Percentiles rank a stretch among this genome's conserved stretches.
phyloP scores from a whole-genome alignment of 805 yeast genomes.

The Candida maltosa region DNA sequence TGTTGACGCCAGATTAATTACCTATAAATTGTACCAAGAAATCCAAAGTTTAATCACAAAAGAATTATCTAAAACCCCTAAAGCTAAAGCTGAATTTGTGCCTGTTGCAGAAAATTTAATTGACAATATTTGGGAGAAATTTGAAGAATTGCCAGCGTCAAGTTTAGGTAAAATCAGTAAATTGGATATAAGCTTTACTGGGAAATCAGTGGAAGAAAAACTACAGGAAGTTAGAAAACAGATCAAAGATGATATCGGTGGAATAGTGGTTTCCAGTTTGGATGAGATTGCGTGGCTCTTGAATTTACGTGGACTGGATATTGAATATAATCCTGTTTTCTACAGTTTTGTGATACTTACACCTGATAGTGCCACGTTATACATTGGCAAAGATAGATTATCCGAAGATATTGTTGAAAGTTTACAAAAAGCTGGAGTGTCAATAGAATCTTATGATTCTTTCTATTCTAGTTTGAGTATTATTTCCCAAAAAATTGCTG shows the following conservation, averaged over 20 bases:
- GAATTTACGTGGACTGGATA: conserved; percentile 53
- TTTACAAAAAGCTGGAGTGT: conserved; percentile 22
- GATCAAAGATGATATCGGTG: conserved; percentile 25
- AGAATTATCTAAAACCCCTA: conserved; percentile 16
- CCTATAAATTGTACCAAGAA: conserved; percentile 30
- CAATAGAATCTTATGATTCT: conserved; percentile 39
- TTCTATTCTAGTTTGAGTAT: conserved; percentile 44
- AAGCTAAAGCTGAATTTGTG: conserved; percentile 41
- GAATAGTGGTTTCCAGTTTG: conserved; percentile 46
- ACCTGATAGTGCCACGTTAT: conserved; percentile 31
- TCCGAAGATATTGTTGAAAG: conserved; percentile 21
- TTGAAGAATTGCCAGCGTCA: conserved; percentile 57
- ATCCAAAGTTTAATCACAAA: conserved; percentile 28
- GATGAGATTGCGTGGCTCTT: conserved; percentile 90
- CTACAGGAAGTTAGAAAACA: conserved; percentile 41
- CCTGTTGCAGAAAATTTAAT: conserved; percentile 61
- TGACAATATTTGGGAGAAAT: conserved; percentile 68
- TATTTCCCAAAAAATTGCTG: conserved; percentile 32
- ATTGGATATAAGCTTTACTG: conserved; percentile 56
- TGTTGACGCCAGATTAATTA: conserved; percentile 49
- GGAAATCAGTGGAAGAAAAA: conserved; percentile 61
- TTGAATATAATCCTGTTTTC: conserved; percentile 54
- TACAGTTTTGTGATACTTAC: conserved; percentile 40
- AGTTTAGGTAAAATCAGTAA: conserved; percentile 47
- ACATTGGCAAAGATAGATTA: conserved; percentile 41